Conservation (phyloP, 2,329 filamentous ascomycete genomes). For the Fusarium multiceps region DNA sequence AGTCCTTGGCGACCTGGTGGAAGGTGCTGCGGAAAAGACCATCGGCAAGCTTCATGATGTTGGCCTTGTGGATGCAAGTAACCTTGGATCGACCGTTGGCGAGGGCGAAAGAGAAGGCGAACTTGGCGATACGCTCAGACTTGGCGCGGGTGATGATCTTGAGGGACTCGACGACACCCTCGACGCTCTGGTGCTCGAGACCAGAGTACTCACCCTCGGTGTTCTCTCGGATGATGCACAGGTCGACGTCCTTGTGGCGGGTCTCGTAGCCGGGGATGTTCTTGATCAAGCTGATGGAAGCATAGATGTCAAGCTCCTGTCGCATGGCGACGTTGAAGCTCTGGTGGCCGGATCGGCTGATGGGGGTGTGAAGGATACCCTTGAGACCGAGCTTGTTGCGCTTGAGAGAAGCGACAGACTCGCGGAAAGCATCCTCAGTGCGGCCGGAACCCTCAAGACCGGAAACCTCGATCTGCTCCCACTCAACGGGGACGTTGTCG, state of each 20-base stretch:
- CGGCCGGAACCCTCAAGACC: conserved; percentile 85
- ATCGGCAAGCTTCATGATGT: conserved; percentile 99
- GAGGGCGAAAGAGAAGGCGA: conserved; percentile 96
- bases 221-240: conserved; percentile 99
- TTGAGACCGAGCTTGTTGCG: conserved; percentile 99
- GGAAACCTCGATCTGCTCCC: conserved; percentile 97
- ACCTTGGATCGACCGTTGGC: conserved; percentile 99
- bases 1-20: conserved; percentile 92
- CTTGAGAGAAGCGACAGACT: conserved; percentile 93
- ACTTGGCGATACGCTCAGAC: conserved; percentile 99
- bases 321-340: conserved; percentile 99
- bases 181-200: conserved; percentile 97
- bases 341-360: conserved; percentile 96
- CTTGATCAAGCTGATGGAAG: conserved; percentile 97
- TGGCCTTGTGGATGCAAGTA: conserved; percentile 99
- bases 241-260: conserved; percentile 95
- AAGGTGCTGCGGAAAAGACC: conserved; percentile 99
- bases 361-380: conserved; percentile 97
- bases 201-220: conserved; percentile 99
- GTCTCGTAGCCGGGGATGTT: conserved; percentile 99
- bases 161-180: conserved; percentile 96
- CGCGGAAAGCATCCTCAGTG: conserved; percentile 93
- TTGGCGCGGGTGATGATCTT: conserved; percentile 99
- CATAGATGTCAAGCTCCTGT: conserved; percentile 99
- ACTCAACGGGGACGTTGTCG: conserved; percentile 97